A percentile compares a stretch with the other conserved stretches of the same genome.
Evolutionary conservation across 1,139 yeast species (phyloP).

Genomic region (Sugiyamaella castrensis): DNA sequence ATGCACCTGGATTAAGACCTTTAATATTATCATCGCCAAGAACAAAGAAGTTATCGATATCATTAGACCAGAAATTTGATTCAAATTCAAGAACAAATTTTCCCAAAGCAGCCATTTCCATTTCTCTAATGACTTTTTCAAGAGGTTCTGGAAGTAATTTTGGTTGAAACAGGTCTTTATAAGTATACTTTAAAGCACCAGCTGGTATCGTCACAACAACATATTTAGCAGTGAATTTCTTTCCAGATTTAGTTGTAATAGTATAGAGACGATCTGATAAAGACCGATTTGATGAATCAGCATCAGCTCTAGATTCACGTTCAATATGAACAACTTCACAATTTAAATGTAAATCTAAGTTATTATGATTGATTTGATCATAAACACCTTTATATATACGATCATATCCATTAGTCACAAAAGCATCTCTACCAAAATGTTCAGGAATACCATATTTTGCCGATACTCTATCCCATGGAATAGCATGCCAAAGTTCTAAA

Average conservation of each 20-base stretch:
- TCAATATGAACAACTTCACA: constrained; percentile 48
- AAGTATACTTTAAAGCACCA: constrained; percentile 47
- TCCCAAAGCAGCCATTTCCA: constrained; percentile 72
- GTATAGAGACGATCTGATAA: constrained; percentile 16
- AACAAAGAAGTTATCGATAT: constrained; percentile 50
- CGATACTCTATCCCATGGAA: constrained; percentile 62
- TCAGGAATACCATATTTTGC: constrained; percentile 64
- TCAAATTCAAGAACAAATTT: constrained; percentile 76
- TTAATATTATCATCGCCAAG: constrained; percentile 25
- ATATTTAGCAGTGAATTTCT: constrained; percentile 44
- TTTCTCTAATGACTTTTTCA: constrained; percentile 43
- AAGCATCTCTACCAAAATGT: constrained; percentile 72
- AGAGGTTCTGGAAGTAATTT: constrained; percentile 42
- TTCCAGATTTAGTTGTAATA: constrained; percentile 33
- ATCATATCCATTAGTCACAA: constrained; percentile 56
- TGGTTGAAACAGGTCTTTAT: constrained; percentile 14
- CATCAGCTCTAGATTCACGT: background rate
- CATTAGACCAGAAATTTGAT: constrained; percentile 59
- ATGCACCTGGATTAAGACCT: constrained; percentile 25
- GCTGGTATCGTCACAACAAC: constrained; percentile 71
- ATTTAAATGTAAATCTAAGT: constrained; percentile 38
- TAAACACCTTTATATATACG: constrained; percentile 18
- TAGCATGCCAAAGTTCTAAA: constrained; percentile 77
- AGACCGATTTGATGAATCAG: background rate
- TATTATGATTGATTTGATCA: constrained; percentile 17